phyloP scores from a whole-genome alignment of 306 rosid species.

The Pyrus bretschneideri region DNA sequence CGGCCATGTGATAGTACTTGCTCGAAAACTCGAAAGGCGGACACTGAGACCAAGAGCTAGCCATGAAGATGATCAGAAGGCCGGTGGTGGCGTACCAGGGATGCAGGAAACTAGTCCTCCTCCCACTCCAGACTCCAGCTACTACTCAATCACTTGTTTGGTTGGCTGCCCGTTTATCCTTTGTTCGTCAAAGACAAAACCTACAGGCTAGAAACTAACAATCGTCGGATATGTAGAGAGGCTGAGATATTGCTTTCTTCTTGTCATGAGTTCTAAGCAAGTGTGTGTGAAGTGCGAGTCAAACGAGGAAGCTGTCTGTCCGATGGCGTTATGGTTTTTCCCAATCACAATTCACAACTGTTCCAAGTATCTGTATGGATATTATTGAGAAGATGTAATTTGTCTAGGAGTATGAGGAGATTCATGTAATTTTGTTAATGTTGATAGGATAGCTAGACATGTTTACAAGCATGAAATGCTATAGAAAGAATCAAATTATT shows the following conservation, averaged over 20 bases:
- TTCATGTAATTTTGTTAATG: neutral
- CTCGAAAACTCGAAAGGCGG: slow-evolving; percentile 69
- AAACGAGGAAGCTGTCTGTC: neutral
- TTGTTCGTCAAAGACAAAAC: neutral
- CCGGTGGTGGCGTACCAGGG: too few species aligned
- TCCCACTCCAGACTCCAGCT: too few species aligned
- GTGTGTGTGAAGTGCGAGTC: neutral
- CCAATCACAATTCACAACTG: neutral
- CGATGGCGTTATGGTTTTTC: neutral
- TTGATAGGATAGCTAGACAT: neutral
- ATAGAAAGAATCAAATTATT: neutral
- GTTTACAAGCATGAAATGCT: neutral
- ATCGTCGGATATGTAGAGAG: neutral
- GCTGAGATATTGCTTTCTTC: neutral
- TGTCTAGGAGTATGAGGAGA: neutral
- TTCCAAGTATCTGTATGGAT: neutral
- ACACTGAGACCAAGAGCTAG: slow-evolving; percentile 38
- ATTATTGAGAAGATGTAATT: neutral
- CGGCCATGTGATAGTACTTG: slow-evolving; percentile 50
- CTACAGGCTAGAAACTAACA: neutral
- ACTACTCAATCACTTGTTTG: too few species aligned
- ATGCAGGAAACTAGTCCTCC: too few species aligned
- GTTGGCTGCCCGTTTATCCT: neutral
- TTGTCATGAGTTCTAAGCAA: neutral
- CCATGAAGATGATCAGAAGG: slow-evolving; percentile 19